Conservation (phyloP, 345 rosid species). For the Dovyalis caffra region DNA sequence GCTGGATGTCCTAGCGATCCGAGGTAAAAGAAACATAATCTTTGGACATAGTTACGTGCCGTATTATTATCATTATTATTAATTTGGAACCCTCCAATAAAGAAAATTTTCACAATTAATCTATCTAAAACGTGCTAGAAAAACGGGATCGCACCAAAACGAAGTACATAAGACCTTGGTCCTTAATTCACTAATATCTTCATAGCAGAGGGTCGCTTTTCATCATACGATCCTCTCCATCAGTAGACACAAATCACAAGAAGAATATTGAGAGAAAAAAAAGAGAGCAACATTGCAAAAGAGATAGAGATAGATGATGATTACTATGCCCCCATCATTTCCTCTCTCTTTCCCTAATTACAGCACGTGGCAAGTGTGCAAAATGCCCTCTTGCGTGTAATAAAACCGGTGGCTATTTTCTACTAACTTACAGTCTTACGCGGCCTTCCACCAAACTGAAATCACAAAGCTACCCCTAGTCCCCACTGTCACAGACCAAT, state of each 20-base stretch:
- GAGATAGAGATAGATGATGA: background rate
- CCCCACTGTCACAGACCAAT: constrained; percentile 18
- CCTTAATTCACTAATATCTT: no score
- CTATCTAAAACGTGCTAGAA: no score
- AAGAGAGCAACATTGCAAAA: background rate
- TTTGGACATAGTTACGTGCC: no score
- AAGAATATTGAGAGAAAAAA: background rate
- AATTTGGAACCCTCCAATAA: no score
- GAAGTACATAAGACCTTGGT: no score
- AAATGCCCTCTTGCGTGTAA: background rate
- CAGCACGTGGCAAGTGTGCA: constrained; percentile 16
- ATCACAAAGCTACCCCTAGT: background rate
- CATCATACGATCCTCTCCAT: no score
- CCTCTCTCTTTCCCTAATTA: constrained; percentile 6
- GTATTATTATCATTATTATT: no score
- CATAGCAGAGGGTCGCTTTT: no score
- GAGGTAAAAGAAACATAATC: no score
- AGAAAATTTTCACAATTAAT: no score
- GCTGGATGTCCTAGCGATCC: no score
- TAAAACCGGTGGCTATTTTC: background rate
- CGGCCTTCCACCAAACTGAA: background rate
- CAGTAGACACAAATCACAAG: background rate
- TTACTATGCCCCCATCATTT: background rate
- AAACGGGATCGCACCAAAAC: no score
- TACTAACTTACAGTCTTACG: background rate